A percentile compares a stretch with the other conserved stretches of the same genome.
Conservation (phyloP, 1,139 yeast genomes). For the Saccharomyces hybrid region DNA sequence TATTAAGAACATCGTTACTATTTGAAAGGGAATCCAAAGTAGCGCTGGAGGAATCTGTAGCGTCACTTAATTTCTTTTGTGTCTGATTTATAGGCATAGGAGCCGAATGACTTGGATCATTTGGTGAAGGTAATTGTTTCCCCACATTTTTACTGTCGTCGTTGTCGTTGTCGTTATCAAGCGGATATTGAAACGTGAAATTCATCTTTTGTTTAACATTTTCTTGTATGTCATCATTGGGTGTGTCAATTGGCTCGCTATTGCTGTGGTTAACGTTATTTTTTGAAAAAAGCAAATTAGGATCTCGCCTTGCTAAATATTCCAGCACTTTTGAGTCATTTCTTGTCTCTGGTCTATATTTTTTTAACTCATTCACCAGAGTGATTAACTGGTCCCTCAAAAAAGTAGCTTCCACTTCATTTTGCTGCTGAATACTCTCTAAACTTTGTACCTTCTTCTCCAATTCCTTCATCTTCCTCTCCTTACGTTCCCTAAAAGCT, state of each 20-base stretch:
- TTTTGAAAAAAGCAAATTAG: not conserved
- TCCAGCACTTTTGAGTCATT: constrained; percentile 23
- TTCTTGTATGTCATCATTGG: not conserved
- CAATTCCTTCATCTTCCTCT: constrained; percentile 75
- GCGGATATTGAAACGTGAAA: not conserved
- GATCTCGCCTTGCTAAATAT: constrained; percentile 22
- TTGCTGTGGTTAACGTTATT: not conserved
- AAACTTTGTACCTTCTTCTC: constrained; percentile 69
- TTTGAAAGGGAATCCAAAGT: not conserved
- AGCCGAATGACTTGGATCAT: not conserved
- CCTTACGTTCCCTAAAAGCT: constrained; percentile 93
- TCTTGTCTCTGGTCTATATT: constrained; percentile 42
- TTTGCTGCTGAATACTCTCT: constrained; percentile 62
- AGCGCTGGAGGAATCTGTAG: constrained; percentile 1
- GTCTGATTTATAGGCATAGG: not conserved
- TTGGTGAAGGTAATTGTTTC: not conserved
- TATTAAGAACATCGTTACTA: constrained; percentile 4
- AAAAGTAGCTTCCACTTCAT: constrained; percentile 66
- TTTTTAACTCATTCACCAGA: constrained; percentile 62
- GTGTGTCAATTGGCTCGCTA: not conserved
- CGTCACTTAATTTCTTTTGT: not conserved
- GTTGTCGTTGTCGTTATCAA: not conserved
- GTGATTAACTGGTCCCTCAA: constrained; percentile 72
- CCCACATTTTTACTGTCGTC: not conserved
- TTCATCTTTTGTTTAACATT: not conserved